Evolutionary conservation across 176 grass and related monocot species (phyloP).

Genomic region (Calamus simplicifolius): DNA sequence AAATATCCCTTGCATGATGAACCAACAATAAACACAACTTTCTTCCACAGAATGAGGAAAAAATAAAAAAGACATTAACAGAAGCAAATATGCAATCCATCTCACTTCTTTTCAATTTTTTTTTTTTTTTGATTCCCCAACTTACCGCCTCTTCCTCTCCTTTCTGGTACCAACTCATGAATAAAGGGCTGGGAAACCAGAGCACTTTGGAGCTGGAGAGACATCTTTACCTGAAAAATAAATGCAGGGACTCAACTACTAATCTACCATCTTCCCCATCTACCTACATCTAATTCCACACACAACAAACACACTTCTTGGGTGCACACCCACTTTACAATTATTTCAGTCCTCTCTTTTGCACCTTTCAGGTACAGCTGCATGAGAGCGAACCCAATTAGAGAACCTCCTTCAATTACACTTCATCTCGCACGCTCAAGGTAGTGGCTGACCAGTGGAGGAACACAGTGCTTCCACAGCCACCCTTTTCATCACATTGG

Average conservation of each 20-base stretch:
- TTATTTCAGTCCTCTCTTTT: constrained; percentile 29
- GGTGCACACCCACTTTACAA: constrained; percentile 45
- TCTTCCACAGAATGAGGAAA: neutral
- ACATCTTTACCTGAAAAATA: neutral
- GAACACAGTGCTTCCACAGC: constrained; percentile 73
- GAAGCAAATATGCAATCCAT: constrained; percentile 1
- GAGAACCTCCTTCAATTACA: neutral
- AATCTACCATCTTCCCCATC: neutral
- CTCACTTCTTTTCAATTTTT: neutral
- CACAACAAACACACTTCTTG: neutral
- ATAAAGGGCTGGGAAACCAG: neutral
- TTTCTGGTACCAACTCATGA: constrained; percentile 8
- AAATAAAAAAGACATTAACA: neutral
- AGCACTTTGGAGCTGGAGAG: neutral
- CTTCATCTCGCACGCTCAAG: constrained; percentile 11
- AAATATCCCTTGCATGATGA: too few relatives aligned
- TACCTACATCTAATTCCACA: neutral
- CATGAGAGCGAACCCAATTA: constrained; percentile 6
- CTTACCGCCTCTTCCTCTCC: neutral
- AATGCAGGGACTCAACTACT: neutral
- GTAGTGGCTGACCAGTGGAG: constrained; percentile 25
- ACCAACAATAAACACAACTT: neutral
- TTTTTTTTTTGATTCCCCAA: neutral
- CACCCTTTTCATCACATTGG: constrained; percentile 59
- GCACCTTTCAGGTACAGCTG: neutral